Evolutionary conservation across 106 monocot species (phyloP).

Genomic region (Allium sativum): DNA sequence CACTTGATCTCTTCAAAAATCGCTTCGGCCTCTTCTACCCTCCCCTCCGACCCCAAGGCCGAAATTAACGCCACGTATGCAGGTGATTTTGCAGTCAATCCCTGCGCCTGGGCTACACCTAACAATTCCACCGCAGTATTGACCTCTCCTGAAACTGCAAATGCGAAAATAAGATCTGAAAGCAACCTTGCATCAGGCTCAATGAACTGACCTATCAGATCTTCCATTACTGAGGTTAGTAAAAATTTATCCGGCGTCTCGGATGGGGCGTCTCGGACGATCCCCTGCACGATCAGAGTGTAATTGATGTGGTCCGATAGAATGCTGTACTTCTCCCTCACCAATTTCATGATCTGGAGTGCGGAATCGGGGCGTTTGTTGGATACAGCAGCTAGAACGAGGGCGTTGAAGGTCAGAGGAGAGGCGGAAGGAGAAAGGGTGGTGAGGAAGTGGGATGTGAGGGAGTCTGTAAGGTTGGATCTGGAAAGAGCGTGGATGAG

Average conservation of each 20-base stretch:
- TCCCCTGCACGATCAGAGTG: constrained; percentile 58
- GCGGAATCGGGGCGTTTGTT: constrained; percentile 41
- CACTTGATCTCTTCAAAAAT: constrained; percentile 65
- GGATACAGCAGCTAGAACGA: constrained; percentile 58
- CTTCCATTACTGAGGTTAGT: constrained; percentile 25
- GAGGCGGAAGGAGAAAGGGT: constrained; percentile 39
- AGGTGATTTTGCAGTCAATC: constrained; percentile 58
- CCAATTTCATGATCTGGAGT: constrained; percentile 37
- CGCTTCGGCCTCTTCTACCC: constrained; percentile 70
- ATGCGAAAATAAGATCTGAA: constrained; percentile 61
- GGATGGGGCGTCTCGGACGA: constrained; percentile 26
- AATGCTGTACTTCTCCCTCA: constrained; percentile 36
- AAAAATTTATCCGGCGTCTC: constrained; percentile 50
- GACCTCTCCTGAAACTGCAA: constrained; percentile 48
- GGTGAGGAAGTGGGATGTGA: constrained; percentile 16
- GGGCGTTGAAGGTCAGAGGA: constrained; percentile 70
- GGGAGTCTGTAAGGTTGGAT: constrained; percentile 20
- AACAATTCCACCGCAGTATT: constrained; percentile 48
- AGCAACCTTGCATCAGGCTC: constrained; percentile 36
- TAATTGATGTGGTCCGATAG: constrained; percentile 65
- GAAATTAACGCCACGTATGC: constrained; percentile 44
- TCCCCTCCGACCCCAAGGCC: constrained; percentile 27
- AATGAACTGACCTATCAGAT: constrained; percentile 12
- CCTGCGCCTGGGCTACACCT: constrained; percentile 51
- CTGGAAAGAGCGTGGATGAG: constrained; percentile 70